These are phyloP conservation scores for Globisporangium canariense DNA, from an alignment of 352 stramenopile genomes.

Conservation along the genomic window DNA sequence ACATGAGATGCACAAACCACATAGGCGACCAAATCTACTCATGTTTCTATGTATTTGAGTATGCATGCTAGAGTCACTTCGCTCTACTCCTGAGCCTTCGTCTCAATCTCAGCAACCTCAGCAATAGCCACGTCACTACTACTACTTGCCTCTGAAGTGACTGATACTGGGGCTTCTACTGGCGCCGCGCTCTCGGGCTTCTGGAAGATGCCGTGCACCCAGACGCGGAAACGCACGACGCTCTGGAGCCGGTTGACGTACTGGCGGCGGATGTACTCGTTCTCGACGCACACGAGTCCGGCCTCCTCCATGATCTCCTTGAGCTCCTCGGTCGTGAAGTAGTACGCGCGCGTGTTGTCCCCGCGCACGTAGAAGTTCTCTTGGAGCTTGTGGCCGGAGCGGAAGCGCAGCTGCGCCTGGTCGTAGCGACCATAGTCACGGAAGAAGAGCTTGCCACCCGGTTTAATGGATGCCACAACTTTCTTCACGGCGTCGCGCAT, in stretches of 20 bases:
- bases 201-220: conserved; percentile 83
- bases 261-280: conserved; percentile 85
- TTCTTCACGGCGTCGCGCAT: conserved; percentile 87
- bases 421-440: conserved; percentile 96
- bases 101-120: not conserved
- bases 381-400: conserved; percentile 80
- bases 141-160: not conserved
- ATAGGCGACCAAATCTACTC: not conserved
- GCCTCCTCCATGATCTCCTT: conserved; percentile 50
- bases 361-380: conserved; percentile 95
- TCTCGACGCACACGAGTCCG: conserved; percentile 66
- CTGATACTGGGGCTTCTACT: not conserved
- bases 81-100: not conserved
- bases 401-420: conserved; percentile 94
- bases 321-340: conserved; percentile 90
- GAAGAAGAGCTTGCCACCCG: conserved; percentile 88
- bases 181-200: conserved; percentile 44
- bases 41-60: not conserved
- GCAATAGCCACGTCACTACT: not conserved
- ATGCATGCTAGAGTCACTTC: not conserved
- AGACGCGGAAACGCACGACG: conserved; percentile 85
- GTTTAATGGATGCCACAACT: conserved; percentile 73
- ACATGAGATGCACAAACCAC: not conserved
- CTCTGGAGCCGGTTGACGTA: conserved; percentile 86
- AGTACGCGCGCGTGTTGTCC: conserved; percentile 95